Percentiles rank a stretch among this genome's conserved stretches.
These are phyloP conservation scores for Thalassiosira profunda DNA, from an alignment of 108 stramenopile species.

Conservation along the genomic window DNA sequence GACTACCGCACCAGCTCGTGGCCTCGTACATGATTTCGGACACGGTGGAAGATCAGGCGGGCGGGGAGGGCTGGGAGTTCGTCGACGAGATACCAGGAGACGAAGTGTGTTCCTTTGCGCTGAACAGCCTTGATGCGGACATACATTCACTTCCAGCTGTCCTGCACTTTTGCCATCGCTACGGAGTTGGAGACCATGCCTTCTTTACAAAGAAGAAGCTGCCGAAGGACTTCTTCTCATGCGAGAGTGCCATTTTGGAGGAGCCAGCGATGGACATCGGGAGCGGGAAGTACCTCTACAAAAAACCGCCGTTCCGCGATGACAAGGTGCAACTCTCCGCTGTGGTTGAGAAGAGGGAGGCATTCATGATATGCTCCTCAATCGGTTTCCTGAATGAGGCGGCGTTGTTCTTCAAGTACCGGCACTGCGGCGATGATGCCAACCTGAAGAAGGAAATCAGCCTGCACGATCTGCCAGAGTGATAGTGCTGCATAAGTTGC, in stretches of 20 bases:
- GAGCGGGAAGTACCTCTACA: conserved; percentile 7
- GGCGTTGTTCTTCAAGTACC: conserved; percentile 1
- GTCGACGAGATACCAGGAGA: conserved; percentile 6
- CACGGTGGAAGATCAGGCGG: neutral
- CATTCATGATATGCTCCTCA: conserved; percentile 5
- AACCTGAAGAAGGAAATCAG: conserved; percentile 8
- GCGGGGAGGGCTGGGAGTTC: conserved; percentile 16
- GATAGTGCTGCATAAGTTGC: too few species aligned
- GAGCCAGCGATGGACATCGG: conserved; percentile 7
- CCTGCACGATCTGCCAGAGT: conserved; percentile 9
- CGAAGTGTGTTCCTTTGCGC: conserved; percentile 5
- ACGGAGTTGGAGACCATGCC: conserved; percentile 35
- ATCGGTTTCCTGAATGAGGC: conserved; percentile 21
- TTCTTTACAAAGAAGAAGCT: conserved; percentile 54
- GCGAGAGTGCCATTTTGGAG: conserved; percentile 2
- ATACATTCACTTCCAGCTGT: conserved; percentile 41
- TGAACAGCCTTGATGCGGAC: conserved; percentile 4
- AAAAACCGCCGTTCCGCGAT: neutral
- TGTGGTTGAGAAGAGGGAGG: conserved; percentile 2
- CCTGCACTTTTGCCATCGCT: conserved; percentile 69
- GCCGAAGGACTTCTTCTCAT: conserved; percentile 43
- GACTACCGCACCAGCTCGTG: conserved; percentile 57
- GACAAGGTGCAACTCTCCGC: neutral
- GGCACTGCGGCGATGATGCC: conserved; percentile 1
- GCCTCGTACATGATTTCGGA: conserved; percentile 61